Conservation (phyloP, 306 rosid genomes). For the Dryas drummondii region DNA sequence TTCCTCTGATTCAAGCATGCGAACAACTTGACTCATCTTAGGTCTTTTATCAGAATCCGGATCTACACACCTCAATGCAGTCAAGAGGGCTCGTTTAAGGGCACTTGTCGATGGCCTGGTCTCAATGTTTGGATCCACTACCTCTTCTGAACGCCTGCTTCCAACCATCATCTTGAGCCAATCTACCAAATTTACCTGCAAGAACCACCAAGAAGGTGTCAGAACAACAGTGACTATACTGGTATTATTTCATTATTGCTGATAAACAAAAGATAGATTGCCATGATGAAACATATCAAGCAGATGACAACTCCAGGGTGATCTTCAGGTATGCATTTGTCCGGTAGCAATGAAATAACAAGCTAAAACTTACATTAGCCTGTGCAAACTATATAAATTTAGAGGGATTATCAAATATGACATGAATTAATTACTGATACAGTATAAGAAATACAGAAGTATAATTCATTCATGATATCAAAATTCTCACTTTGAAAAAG, state of each 20-base stretch:
- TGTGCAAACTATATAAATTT: background rate
- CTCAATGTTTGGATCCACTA: slow-evolving; percentile 86
- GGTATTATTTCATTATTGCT: slow-evolving; percentile 1
- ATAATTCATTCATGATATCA: background rate
- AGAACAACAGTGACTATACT: background rate
- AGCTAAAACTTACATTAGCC: slow-evolving; percentile 7
- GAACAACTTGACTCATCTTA: slow-evolving; percentile 88
- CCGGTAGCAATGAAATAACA: background rate
- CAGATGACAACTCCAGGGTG: slow-evolving; percentile 9
- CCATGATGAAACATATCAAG: background rate
- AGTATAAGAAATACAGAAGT: background rate
- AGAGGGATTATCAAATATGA: background rate
- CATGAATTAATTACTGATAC: background rate
- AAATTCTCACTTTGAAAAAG: slow-evolving; percentile 5
- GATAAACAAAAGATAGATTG: background rate
- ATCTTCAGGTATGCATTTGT: slow-evolving; percentile 11
- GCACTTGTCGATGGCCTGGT: slow-evolving; percentile 83
- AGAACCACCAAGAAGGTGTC: slow-evolving; percentile 22
- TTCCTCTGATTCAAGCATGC: slow-evolving; percentile 95
- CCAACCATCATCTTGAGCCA: slow-evolving; percentile 99
- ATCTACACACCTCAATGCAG: slow-evolving; percentile 94
- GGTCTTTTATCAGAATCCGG: slow-evolving; percentile 87
- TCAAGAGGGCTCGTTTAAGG: slow-evolving; percentile 79
- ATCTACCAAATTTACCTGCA: slow-evolving; percentile 91
- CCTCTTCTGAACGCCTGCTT: slow-evolving; percentile 81